These are phyloP conservation scores for barley (Hordeum vulgare) DNA, from an alignment of 176 grass and related monocot species.

Conservation along the genomic window MorexV3_pseudomolecules_assembly NC_058522.1:518944709-518945208, in stretches of 20 bases:
- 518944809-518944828: conserved; percentile 46
- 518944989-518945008: conserved; percentile 51
- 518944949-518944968: conserved; percentile 90
- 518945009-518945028: conserved; percentile 75
- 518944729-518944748: conserved; percentile 50
- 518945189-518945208: conserved; percentile 51
- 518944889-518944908: conserved; percentile 42
- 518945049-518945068: conserved; percentile 86
- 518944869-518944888: conserved; percentile 42
- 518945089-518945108: conserved; percentile 76
- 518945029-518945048: conserved; percentile 86
- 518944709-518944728: conserved; percentile 30
- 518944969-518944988: conserved; percentile 58
- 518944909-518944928: conserved; percentile 55
- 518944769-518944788: conserved; percentile 68
- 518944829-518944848: conserved; percentile 22
- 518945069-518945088: conserved; percentile 68
- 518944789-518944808: conserved; percentile 68
- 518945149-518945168: conserved; percentile 70
- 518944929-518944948: conserved; percentile 98
- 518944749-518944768: conserved; percentile 61
- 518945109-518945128: conserved; percentile 28
- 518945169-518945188: conserved; percentile 74
- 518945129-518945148: conserved; percentile 77
- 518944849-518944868: conserved; percentile 53